phyloP scores from a whole-genome alignment of 2,329 filamentous ascomycete genomes.

The Triangularia verruculosa region DNA sequence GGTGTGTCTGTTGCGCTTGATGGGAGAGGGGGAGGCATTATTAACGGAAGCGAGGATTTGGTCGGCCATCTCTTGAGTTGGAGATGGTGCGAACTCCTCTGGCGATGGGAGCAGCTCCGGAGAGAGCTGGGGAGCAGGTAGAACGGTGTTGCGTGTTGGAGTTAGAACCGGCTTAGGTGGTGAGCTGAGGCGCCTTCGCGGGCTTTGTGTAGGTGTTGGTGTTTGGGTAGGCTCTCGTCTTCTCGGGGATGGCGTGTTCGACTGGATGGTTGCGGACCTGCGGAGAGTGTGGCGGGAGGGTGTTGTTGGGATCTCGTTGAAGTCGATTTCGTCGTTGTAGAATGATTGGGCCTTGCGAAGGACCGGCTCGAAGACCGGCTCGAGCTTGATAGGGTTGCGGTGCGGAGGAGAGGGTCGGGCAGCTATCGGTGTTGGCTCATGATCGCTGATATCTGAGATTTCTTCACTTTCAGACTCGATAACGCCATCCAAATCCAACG shows the following conservation, averaged over 20 bases:
- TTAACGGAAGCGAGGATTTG: constrained; percentile 55
- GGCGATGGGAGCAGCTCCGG: not conserved
- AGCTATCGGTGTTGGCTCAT: constrained; percentile 44
- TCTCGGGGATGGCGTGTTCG: constrained; percentile 6
- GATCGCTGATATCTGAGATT: constrained; percentile 51
- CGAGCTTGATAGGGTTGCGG: constrained; percentile 19
- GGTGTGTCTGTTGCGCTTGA: constrained; percentile 53
- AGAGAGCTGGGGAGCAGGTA: constrained; percentile 1
- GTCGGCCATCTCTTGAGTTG: constrained; percentile 52
- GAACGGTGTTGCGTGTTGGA: not conserved
- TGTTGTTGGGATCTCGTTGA: constrained; percentile 10
- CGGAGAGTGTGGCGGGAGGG: constrained; percentile 16
- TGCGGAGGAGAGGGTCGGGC: constrained; percentile 18
- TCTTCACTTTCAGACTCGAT: constrained; percentile 31
- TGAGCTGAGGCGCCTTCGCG: constrained; percentile 10
- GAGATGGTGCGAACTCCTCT: constrained; percentile 32
- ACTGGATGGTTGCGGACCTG: constrained; percentile 21
- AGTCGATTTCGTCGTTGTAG: constrained; percentile 12
- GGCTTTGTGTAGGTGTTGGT: constrained; percentile 9
- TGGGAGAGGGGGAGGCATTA: constrained; percentile 55
- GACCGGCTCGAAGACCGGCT: constrained; percentile 20
- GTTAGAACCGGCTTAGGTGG: constrained; percentile 8
- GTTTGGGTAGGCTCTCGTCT: constrained; percentile 4
- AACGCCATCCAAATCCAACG: constrained; percentile 1
- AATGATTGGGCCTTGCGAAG: constrained; percentile 23